These are phyloP conservation scores for Penicillium malachiteum DNA, from an alignment of 495 filamentous ascomycete genomes.

Conservation along the genomic window DNA sequence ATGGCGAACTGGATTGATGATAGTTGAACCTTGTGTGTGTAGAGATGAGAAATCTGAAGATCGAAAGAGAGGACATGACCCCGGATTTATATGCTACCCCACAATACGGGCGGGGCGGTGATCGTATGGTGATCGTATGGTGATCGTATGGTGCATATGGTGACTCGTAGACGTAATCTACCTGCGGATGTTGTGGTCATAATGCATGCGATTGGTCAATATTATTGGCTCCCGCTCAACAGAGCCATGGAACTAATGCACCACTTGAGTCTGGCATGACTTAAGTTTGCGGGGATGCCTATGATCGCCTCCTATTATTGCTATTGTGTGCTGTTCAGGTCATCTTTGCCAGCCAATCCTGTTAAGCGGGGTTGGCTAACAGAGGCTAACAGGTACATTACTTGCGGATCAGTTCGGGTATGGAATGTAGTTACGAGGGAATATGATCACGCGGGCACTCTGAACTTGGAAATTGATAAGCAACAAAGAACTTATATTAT, in stretches of 20 bases:
- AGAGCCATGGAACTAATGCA: neutral
- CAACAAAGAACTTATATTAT: too few species aligned
- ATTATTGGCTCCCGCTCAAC: neutral
- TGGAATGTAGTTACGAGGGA: too few species aligned
- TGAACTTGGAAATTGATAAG: too few species aligned
- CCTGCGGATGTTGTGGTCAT: conserved; percentile 2
- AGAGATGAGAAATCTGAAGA: neutral
- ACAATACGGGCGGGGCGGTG: conserved; percentile 4
- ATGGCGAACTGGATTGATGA: neutral
- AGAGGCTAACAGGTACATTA: neutral
- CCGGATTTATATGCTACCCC: neutral
- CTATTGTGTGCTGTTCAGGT: too few species aligned
- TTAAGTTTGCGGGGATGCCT: too few species aligned
- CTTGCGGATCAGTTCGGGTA: too few species aligned
- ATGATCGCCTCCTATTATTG: neutral
- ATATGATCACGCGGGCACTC: too few species aligned
- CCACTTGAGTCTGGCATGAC: too few species aligned
- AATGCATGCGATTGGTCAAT: neutral
- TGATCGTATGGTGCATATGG: neutral
- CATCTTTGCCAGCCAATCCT: too few species aligned
- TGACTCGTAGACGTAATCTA: conserved; percentile 4
- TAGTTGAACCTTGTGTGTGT: neutral
- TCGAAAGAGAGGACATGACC: neutral
- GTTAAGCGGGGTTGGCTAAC: neutral
- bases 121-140: neutral